Evolutionary conservation across 441 rosid species (phyloP).

Genomic region (Caryocar brasiliense): DNA sequence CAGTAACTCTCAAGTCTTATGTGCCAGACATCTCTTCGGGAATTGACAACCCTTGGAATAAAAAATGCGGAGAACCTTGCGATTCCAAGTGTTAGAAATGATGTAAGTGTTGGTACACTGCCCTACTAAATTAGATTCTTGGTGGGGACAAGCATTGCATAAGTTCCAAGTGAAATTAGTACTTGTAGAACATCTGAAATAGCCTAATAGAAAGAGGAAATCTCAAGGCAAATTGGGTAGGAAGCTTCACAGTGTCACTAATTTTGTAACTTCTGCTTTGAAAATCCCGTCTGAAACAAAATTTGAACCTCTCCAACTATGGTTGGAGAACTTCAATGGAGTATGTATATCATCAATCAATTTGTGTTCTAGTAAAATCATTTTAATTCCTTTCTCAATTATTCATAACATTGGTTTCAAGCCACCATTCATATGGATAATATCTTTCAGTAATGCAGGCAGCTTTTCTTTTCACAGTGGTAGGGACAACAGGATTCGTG

Average conservation of each 20-base stretch:
- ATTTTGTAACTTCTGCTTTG: background rate
- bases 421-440: constrained; percentile 19
- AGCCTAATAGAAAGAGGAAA: too few species aligned
- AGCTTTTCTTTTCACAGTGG: constrained; percentile 83
- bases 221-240: too few species aligned
- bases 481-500: constrained; percentile 66
- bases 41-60: constrained; percentile 66
- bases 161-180: too few species aligned
- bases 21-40: constrained; percentile 69
- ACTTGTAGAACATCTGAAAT: too few species aligned
- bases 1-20: background rate
- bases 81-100: constrained; percentile 88
- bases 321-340: too few species aligned
- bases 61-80: constrained; percentile 85
- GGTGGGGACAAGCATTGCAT: too few species aligned
- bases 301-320: too few species aligned
- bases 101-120: constrained; percentile 37
- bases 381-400: background rate
- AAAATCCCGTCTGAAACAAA: too few species aligned
- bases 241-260: background rate
- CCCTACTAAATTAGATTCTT: background rate
- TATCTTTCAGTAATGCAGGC: constrained; percentile 56
- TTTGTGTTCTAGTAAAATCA: background rate
- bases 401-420: background rate
- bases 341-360: too few species aligned